Base-by-base conservation (phyloP, 2,329 filamentous ascomycete species). In the Epichloe amarillans region DNA sequence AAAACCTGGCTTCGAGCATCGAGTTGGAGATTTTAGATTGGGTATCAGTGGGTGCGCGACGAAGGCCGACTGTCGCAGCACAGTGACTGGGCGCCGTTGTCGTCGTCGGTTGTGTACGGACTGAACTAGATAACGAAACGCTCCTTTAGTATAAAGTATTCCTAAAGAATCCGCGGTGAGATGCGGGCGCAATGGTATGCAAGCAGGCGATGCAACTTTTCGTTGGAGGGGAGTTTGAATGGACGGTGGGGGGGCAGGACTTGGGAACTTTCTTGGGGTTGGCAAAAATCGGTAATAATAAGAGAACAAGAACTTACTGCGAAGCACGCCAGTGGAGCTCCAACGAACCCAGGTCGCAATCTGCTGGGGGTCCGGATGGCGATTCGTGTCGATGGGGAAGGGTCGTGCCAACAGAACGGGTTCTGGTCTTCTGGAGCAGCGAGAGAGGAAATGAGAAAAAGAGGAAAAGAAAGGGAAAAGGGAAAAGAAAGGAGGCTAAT, bases 1-100 rank as follows among this genome's bases (percentile, higher is more conserved):
- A 44, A 63, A 58, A 64, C 64, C 66, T 69, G 37, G 44, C 30
- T 44, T 44, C 35, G 15, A 50, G 50, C 39, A 44, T 46, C 33
- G 21, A 49, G 50, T 37, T 39, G 37, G 19, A 49, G 17, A 43
- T 43, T 40, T 44, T 37, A 26, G 10, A 36, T 53, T 49, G 45
- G 30, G 45, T 38, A 53, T 46, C 44, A 45, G 41, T 17, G 6
- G n/a, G 39, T 35, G 42, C 23, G 48, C 48, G n/a, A 46, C 41
- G 48, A 40, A 23, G 42, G 42, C 36, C 19, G 50, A 48, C 39
- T n/a, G 23, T 46, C 50, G 50, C 47, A 30, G 50, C 47, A 49
- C 50, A 41, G 30, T 45, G 30, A 42, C 39, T 12, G 10, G 37
- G 14, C 12, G 26, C 4, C 47, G 38, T 10, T 14, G 36, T 46